Conservation (phyloP, 306 rosid species). For the Astragalus glycyphyllos region DNA sequence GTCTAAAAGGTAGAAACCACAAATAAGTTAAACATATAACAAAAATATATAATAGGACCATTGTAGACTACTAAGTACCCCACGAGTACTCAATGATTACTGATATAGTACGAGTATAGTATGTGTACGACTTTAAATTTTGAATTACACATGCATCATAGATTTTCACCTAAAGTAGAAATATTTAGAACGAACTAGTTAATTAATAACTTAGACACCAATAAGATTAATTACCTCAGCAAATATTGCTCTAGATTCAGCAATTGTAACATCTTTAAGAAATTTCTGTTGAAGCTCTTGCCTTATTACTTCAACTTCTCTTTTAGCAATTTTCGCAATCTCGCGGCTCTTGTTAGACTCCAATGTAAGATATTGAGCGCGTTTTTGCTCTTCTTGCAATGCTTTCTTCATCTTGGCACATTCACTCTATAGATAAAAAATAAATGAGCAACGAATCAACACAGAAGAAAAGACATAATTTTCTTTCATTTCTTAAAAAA, state of each 20-base stretch:
- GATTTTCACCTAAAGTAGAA: background rate
- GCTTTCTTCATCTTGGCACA: constrained; percentile 30
- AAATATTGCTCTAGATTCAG: constrained; percentile 44
- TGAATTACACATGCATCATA: no score
- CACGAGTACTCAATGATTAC: no score
- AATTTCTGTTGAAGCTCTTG: constrained; percentile 37
- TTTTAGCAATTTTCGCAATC: constrained; percentile 32
- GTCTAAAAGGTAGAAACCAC: no score
- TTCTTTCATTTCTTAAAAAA: background rate
- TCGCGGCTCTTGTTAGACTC: constrained; percentile 26
- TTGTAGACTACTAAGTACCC: no score
- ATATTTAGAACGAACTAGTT: background rate
- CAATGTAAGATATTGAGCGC: constrained; percentile 7
- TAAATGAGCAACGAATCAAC: background rate
- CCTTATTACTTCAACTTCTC: constrained; percentile 35
- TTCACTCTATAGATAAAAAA: constrained; percentile 35
- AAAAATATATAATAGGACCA: no score
- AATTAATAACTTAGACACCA: background rate
- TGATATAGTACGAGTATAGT: no score
- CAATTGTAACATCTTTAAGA: constrained; percentile 27
- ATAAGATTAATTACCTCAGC: constrained; percentile 44
- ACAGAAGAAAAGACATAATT: background rate
- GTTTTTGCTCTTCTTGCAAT: constrained; percentile 37
- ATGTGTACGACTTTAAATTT: no score
- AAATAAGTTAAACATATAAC: no score